Evolutionary conservation across 2,329 filamentous ascomycete genomes (phyloP).

Genomic region (Raffaelea deltoideospora): DNA sequence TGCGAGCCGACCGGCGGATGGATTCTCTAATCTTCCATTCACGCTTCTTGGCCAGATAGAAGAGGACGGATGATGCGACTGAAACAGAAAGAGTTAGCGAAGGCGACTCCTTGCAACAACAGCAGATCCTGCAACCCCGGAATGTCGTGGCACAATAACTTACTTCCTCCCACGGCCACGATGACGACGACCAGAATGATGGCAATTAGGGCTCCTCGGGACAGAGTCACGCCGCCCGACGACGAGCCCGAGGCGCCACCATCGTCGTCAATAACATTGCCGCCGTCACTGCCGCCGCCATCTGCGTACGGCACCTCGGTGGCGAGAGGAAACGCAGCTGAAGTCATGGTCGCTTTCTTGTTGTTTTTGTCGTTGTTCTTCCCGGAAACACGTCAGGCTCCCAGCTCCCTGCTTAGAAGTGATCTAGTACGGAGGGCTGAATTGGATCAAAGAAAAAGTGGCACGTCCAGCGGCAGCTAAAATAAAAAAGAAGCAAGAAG

Average conservation of each 20-base stretch:
- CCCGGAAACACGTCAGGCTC: no score
- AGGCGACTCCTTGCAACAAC: no score
- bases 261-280: slow-evolving; percentile 27
- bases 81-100: not conserved
- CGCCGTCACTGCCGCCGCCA: slow-evolving; percentile 19
- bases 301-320: slow-evolving; percentile 23
- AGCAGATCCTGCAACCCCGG: not conserved
- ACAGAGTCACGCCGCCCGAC: slow-evolving; percentile 45
- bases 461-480: slow-evolving; percentile 3
- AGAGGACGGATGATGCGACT: slow-evolving; percentile 54
- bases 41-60: slow-evolving; percentile 68
- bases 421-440: not conserved
- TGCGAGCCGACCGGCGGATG: slow-evolving; percentile 51
- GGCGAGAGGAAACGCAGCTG: slow-evolving; percentile 25
- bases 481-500: not conserved
- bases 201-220: slow-evolving; percentile 54
- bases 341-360: slow-evolving; percentile 23
- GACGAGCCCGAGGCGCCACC: slow-evolving; percentile 52
- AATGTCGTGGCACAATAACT: slow-evolving; percentile 10
- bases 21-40: slow-evolving; percentile 68
- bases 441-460: slow-evolving; percentile 1
- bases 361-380: not conserved
- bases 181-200: slow-evolving; percentile 58
- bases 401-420: not conserved
- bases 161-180: slow-evolving; percentile 56